These are phyloP conservation scores for Ceratocystis harringtonii DNA, from an alignment of 2,329 filamentous ascomycete species.

Conservation along the genomic window DNA sequence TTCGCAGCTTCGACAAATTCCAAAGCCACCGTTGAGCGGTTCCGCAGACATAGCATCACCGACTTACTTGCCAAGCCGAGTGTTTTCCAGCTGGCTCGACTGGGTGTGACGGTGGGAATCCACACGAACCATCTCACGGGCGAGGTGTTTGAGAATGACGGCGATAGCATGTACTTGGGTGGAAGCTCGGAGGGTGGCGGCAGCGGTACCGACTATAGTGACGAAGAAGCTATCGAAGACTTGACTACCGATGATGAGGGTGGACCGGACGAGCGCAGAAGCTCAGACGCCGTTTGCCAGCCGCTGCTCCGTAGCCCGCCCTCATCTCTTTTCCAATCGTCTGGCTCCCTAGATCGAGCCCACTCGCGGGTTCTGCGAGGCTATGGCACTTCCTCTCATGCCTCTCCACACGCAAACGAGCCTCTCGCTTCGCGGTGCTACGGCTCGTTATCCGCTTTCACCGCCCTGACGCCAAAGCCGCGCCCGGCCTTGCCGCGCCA, in stretches of 20 bases:
- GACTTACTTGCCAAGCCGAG: conserved; percentile 45
- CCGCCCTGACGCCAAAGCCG: background rate
- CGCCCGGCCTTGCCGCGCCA: conserved; percentile 38
- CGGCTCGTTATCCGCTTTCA: conserved; percentile 7
- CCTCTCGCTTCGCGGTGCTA: conserved; percentile 16
- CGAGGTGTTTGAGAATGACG: conserved; percentile 35
- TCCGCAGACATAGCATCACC: conserved; percentile 11
- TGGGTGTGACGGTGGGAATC: conserved; percentile 57
- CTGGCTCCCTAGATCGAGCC: no score
- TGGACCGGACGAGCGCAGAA: background rate
- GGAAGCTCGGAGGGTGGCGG: background rate
- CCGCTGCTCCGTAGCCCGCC: background rate
- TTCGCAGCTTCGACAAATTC: background rate
- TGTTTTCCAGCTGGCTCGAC: conserved; percentile 34
- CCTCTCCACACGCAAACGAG: background rate
- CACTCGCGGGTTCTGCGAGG: no score
- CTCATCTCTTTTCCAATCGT: background rate
- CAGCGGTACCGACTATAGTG: conserved; percentile 13
- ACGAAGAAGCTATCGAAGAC: conserved; percentile 24
- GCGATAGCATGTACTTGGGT: conserved; percentile 8
- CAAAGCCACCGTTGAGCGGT: conserved; percentile 1
- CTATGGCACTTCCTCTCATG: background rate
- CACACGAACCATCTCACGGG: conserved; percentile 57
- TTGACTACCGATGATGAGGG: conserved; percentile 20
- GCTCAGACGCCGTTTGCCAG: background rate